phyloP scores from a whole-genome alignment of 2,329 filamentous ascomycete genomes.

The Elsinoe fawcettii region DNA sequence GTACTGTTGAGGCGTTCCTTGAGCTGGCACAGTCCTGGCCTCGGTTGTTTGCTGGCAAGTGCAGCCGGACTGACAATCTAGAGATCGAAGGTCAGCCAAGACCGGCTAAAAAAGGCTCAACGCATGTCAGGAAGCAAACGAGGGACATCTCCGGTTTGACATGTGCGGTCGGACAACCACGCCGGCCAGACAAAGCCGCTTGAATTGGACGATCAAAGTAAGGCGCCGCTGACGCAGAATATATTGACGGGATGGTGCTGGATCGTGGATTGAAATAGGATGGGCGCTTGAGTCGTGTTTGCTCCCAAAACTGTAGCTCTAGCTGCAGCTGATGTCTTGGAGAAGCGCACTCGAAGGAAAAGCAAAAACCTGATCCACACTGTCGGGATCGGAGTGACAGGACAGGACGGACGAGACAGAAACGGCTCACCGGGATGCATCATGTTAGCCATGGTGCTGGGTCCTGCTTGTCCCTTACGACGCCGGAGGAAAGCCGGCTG shows the following conservation, averaged over 20 bases:
- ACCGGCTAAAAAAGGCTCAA: background rate
- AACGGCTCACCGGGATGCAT: background rate
- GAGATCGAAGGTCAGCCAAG: constrained; percentile 1
- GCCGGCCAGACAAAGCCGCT: background rate
- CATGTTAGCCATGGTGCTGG: constrained; percentile 1
- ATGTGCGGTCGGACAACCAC: background rate
- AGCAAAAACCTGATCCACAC: background rate
- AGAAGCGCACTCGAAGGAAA: background rate
- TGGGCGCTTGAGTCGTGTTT: background rate
- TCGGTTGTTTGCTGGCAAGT: background rate
- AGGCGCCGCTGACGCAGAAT: constrained; percentile 2
- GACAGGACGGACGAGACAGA: background rate
- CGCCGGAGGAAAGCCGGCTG: background rate
- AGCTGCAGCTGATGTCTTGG: background rate
- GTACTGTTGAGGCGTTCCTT: background rate
- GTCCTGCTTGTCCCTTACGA: background rate
- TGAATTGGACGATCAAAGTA: background rate
- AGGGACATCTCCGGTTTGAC: background rate
- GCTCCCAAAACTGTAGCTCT: background rate
- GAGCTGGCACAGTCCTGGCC: background rate
- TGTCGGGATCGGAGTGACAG: background rate
- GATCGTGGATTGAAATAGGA: background rate
- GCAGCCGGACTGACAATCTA: background rate
- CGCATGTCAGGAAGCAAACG: background rate
- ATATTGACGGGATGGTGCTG: background rate